These are phyloP conservation scores for Arctium minus DNA, from an alignment of 129 eudicot genomes.

Conservation along the genomic window DNA sequence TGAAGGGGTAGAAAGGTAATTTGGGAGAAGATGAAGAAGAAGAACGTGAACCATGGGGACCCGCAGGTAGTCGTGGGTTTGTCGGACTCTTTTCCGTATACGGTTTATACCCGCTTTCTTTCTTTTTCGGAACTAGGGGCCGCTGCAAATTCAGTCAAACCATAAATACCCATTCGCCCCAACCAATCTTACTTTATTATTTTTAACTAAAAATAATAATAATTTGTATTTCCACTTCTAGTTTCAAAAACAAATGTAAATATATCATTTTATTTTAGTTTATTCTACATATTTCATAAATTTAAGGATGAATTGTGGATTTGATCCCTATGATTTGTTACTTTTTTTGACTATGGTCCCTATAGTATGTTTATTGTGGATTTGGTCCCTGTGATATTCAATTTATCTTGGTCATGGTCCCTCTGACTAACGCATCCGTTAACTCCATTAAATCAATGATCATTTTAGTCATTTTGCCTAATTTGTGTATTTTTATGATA, in stretches of 20 bases:
- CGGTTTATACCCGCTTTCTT: conserved; percentile 9
- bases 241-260: not conserved
- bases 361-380: too few relatives aligned
- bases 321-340: too few relatives aligned
- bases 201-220: too few relatives aligned
- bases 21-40: not conserved
- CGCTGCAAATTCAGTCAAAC: not conserved
- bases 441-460: too few relatives aligned
- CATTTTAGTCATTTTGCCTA: too few relatives aligned
- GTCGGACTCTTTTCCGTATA: conserved; percentile 40
- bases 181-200: not conserved
- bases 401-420: too few relatives aligned
- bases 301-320: too few relatives aligned
- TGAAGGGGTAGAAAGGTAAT: not conserved
- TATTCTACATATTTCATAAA: not conserved
- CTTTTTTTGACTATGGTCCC: too few relatives aligned
- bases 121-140: conserved; percentile 6
- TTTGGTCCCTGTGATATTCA: too few relatives aligned
- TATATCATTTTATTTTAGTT: not conserved
- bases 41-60: conserved; percentile 22
- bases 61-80: conserved; percentile 16
- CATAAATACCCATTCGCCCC: not conserved
- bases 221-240: not conserved
- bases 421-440: too few relatives aligned
- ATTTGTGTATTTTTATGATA: too few relatives aligned